phyloP scores from a whole-genome alignment of 257 asterid genomes.

The Salvia hispanica region DNA sequence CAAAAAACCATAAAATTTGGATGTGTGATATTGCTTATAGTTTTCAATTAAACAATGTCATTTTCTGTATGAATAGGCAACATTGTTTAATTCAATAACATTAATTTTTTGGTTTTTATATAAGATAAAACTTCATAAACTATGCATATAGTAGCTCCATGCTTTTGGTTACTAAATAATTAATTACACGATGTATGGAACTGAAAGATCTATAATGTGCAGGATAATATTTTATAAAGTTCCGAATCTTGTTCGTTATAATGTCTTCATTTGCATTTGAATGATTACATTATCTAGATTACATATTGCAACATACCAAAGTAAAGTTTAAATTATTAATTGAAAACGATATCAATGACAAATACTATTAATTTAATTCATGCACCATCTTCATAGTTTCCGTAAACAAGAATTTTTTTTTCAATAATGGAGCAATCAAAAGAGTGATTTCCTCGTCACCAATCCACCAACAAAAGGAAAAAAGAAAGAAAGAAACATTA shows the following conservation, averaged over 20 bases:
- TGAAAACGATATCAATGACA: not conserved
- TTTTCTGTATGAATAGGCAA: no score
- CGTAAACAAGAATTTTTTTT: not conserved
- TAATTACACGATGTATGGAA: no score
- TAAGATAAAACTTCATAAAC: no score
- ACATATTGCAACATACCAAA: not conserved
- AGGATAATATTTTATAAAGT: no score
- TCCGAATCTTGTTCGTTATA: not conserved
- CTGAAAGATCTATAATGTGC: no score
- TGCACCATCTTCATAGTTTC: slow-evolving; percentile 15
- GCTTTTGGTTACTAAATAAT: no score
- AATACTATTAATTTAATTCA: not conserved
- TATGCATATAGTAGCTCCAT: no score
- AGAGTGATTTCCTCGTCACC: slow-evolving; percentile 59
- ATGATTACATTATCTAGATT: not conserved
- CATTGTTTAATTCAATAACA: no score
- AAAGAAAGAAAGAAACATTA: not conserved
- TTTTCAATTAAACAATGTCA: no score
- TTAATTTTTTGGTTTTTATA: no score
- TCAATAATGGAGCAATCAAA: slow-evolving; percentile 38
- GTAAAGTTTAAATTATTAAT: not conserved
- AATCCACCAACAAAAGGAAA: slow-evolving; percentile 30
- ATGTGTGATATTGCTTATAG: no score
- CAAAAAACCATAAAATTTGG: no score
- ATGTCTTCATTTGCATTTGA: not conserved